Base-by-base conservation (phyloP, 176 grass and related monocot genomes). In the Tillandsia fasciculata region DNA sequence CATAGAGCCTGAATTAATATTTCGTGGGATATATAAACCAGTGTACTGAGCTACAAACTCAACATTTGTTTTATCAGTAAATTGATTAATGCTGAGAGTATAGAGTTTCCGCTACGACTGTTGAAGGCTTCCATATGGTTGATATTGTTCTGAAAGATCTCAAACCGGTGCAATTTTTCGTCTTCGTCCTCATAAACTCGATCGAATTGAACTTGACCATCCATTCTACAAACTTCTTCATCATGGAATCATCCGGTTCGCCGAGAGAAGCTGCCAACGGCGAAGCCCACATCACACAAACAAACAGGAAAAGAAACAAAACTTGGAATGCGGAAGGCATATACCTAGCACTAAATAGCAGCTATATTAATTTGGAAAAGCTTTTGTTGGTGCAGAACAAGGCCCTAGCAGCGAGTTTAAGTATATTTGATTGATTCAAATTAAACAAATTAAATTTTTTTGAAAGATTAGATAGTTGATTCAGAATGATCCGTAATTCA, bases 81-180 rank as follows among this genome's bases (percentile, higher is more conserved):
- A 80, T 66, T 73, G 70, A 15, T 80, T 82, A 20, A 82, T 10
- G 24, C 54, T 63, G 52, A 71, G 54, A 14, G 53, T 82, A 61
- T 76, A 76, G 27, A 61, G 49, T 52, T 68, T 47, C 26, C 20
- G 12, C 51, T 51, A 2, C 26, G 28, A 24, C 11, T 11, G 20
- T 64, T 48, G 57, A 76, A 76, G 50, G 67, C 69, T 2, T 66
- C 67, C 17, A 82, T 70, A 64, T 70, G 76, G 14, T 76, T 53
- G 24, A 76, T 24, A 42, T 82, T 82, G 50, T 76, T 58, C 29
- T 54, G 11, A 56, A 82, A 82, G 10, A 76, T 54, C 22, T 75
- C 54, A 14, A 82, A 70, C 10, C 79, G 72, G 9, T 65, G 10
- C 26, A 53, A 53, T 24, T 51, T 76, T 54, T 82, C 79, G 6